phyloP scores from a whole-genome alignment of 768 basidiomycete species.

The Amanita exitialis region DNA sequence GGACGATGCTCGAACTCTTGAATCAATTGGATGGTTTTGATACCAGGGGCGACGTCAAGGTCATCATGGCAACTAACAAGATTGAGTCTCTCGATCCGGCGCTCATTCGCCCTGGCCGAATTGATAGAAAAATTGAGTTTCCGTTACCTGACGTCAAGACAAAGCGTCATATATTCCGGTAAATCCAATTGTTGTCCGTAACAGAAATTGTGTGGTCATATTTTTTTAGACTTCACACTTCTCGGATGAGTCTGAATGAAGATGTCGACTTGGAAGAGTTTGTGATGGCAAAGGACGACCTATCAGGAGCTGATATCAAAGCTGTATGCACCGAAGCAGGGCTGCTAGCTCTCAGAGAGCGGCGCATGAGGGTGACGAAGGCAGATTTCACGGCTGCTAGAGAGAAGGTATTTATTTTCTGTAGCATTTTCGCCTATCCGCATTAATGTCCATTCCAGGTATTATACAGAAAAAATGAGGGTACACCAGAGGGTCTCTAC shows the following conservation, averaged over 20 bases:
- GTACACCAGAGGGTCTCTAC: conserved; percentile 84
- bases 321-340: conserved; percentile 99
- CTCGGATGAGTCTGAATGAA: conserved; percentile 80
- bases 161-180: conserved; percentile 97
- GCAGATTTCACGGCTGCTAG: conserved; percentile 83
- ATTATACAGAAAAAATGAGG: conserved; percentile 95
- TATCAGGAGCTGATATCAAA: conserved; percentile 98
- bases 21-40: conserved; percentile 99
- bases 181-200: conserved; percentile 10
- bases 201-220: conserved; percentile 5
- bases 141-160: conserved; percentile 97
- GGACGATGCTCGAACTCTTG: conserved; percentile 97
- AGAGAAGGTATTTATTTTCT: conserved; percentile 63
- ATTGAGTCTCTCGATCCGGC: conserved; percentile 98
- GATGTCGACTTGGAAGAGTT: conserved; percentile 96
- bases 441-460: conserved; percentile 32
- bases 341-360: conserved; percentile 84
- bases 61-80: conserved; percentile 99
- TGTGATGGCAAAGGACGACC: conserved; percentile 90
- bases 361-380: conserved; percentile 91
- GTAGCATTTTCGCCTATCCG: background rate
- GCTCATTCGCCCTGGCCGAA: conserved; percentile 95
- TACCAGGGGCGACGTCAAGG: conserved; percentile 97
- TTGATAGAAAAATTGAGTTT: conserved; percentile 98
- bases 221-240: conserved; percentile 67